phyloP scores from a whole-genome alignment of 257 asterid genomes.

The Przewalskia tangutica region DNA sequence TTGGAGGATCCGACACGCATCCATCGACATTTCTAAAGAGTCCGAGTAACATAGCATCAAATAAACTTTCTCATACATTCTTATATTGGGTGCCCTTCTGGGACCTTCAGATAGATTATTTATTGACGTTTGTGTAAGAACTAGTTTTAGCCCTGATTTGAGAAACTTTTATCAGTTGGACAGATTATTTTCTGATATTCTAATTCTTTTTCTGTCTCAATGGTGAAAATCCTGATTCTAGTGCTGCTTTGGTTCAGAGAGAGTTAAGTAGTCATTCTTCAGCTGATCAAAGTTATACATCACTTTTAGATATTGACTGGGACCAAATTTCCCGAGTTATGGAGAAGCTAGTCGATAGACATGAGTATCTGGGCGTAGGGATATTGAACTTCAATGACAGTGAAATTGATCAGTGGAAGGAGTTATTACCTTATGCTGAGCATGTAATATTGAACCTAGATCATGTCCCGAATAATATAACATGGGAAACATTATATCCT shows the following conservation, averaged over 20 bases:
- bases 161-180: not conserved
- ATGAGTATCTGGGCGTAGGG: slow-evolving; percentile 59
- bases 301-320: slow-evolving; percentile 57
- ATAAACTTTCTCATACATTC: not conserved
- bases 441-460: slow-evolving; percentile 49
- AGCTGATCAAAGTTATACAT: slow-evolving; percentile 37
- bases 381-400: slow-evolving; percentile 60
- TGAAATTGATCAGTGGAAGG: slow-evolving; percentile 55
- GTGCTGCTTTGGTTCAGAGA: slow-evolving; percentile 40
- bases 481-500: slow-evolving; percentile 88
- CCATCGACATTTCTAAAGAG: too few species aligned
- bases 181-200: not conserved
- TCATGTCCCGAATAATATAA: slow-evolving; percentile 35
- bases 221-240: slow-evolving; percentile 16
- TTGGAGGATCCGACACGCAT: too few species aligned
- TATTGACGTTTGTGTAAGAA: not conserved
- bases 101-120: not conserved
- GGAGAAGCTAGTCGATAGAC: slow-evolving; percentile 37
- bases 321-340: slow-evolving; percentile 48
- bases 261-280: slow-evolving; percentile 37
- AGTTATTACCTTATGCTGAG: slow-evolving; percentile 61
- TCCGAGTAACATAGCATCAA: not conserved
- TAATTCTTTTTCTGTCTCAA: not conserved
- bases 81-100: not conserved
- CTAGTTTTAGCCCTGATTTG: not conserved